Evolutionary conservation across 2,329 filamentous ascomycete genomes (phyloP).

Genomic region (Myriosclerotinia scirpicola): DNA sequence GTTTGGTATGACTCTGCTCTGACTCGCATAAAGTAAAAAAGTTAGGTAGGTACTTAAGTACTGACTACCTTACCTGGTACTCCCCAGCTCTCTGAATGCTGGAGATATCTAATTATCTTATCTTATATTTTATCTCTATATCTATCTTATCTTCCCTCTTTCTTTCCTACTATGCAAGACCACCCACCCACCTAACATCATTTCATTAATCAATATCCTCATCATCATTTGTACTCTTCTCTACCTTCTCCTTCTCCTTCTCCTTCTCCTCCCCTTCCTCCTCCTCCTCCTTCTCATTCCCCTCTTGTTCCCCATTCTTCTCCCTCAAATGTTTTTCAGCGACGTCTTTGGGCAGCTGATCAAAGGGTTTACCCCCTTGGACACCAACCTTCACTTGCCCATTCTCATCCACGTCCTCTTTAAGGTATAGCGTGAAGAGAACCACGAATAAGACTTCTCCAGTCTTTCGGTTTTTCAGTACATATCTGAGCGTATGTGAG

Average conservation of each 20-base stretch:
- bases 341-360: constrained; percentile 24
- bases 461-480: constrained; percentile 77
- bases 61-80: no score
- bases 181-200: neutral
- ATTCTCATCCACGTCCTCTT: constrained; percentile 62
- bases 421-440: constrained; percentile 73
- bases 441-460: constrained; percentile 77
- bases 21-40: no score
- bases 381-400: constrained; percentile 51
- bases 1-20: no score
- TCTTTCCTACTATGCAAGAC: neutral
- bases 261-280: constrained; percentile 24
- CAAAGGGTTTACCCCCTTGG: constrained; percentile 37
- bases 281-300: constrained; percentile 22
- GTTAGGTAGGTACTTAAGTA: no score
- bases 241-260: constrained; percentile 25
- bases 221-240: constrained; percentile 15
- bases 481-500: constrained; percentile 86
- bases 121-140: constrained; percentile 1
- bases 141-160: neutral
- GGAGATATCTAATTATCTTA: neutral
- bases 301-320: constrained; percentile 25
- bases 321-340: constrained; percentile 27
- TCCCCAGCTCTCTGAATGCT: no score
- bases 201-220: constrained; percentile 12